These are phyloP conservation scores for Coemansia sp. DNA, from an alignment of 192 early-diverging fungal species.

Conservation along the genomic window DNA sequence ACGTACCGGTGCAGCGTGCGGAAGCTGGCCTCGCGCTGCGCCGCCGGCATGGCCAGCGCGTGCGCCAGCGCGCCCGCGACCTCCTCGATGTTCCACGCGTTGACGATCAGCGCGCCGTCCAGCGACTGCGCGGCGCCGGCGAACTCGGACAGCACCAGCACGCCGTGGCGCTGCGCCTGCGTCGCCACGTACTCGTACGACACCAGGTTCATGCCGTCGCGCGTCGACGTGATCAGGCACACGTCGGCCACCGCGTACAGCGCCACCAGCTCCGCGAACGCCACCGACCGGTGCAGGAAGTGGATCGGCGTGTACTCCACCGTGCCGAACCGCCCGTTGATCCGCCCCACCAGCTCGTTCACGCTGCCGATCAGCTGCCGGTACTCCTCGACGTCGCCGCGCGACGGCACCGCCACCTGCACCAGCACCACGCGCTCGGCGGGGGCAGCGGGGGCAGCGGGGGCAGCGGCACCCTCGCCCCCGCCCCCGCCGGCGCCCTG, in stretches of 20 bases:
- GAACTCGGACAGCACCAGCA: slow-evolving; percentile 96
- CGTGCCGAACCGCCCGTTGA: slow-evolving; percentile 94
- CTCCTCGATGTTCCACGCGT: slow-evolving; percentile 99
- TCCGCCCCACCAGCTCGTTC: slow-evolving; percentile 96
- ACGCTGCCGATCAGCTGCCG: slow-evolving; percentile 89
- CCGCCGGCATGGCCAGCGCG: slow-evolving; percentile 90
- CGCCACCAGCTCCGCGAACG: slow-evolving; percentile 91
- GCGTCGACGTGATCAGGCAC: slow-evolving; percentile 94
- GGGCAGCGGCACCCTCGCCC: too few relatives aligned
- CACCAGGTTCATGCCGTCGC: slow-evolving; percentile 99
- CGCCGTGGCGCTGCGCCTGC: slow-evolving; percentile 88
- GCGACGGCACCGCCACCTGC: slow-evolving; percentile 97
- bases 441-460: too few relatives aligned
- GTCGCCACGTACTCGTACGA: slow-evolving; percentile 98
- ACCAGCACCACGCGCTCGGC: slow-evolving; percentile 92
- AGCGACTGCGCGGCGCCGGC: slow-evolving; percentile 98
- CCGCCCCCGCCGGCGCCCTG: too few relatives aligned
- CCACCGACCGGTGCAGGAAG: slow-evolving; percentile 95
- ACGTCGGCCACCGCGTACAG: slow-evolving; percentile 96
- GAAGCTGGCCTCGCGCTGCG: slow-evolving; percentile 76
- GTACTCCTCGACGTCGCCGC: slow-evolving; percentile 98
- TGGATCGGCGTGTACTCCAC: slow-evolving; percentile 98
- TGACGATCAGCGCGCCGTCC: slow-evolving; percentile 96
- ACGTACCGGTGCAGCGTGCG: slow-evolving; percentile 94
- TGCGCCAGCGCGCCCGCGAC: slow-evolving; percentile 83